Percentiles rank a stretch among this genome's conserved stretches.
Evolutionary conservation across 2,329 filamentous ascomycete species (phyloP).

Genomic region (Xenosphaeropsis pyriputrescens): DNA sequence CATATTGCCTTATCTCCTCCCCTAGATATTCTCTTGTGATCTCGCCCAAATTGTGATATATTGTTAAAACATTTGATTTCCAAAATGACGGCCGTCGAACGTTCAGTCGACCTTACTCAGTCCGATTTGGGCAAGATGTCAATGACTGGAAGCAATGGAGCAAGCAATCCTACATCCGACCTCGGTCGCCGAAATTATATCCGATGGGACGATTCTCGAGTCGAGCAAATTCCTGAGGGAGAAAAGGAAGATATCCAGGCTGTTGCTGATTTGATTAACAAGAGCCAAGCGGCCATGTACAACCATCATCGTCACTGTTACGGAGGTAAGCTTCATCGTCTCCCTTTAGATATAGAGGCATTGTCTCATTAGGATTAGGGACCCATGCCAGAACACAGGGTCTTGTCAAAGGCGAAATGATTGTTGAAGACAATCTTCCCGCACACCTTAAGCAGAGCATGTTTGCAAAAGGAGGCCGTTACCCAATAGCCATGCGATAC

Average conservation of each 20-base stretch:
- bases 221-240: conserved; percentile 22
- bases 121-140: too few species aligned
- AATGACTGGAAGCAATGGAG: too few species aligned
- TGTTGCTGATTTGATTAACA: conserved; percentile 28
- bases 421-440: conserved; percentile 24
- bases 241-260: conserved; percentile 28
- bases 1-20: too few species aligned
- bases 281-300: conserved; percentile 26
- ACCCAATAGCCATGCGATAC: conserved; percentile 21
- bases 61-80: too few species aligned
- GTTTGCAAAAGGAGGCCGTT: conserved; percentile 17
- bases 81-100: too few species aligned
- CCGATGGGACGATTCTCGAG: conserved; percentile 23
- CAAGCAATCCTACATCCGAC: too few species aligned
- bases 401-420: conserved; percentile 29
- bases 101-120: too few species aligned
- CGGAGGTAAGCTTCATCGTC: conserved; percentile 6
- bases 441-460: conserved; percentile 26
- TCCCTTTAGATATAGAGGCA: too few species aligned
- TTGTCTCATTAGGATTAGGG: conserved; percentile 7
- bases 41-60: too few species aligned
- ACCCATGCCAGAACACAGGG: conserved; percentile 31
- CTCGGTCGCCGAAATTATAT: conserved; percentile 18
- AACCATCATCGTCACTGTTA: conserved; percentile 24
- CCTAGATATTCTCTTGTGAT: too few species aligned